Evolutionary conservation across 2,329 filamentous ascomycete species (phyloP), one percentile per base, ranked within the genome.

Genomic region (Aspergillus quadrilineatus): DNA sequence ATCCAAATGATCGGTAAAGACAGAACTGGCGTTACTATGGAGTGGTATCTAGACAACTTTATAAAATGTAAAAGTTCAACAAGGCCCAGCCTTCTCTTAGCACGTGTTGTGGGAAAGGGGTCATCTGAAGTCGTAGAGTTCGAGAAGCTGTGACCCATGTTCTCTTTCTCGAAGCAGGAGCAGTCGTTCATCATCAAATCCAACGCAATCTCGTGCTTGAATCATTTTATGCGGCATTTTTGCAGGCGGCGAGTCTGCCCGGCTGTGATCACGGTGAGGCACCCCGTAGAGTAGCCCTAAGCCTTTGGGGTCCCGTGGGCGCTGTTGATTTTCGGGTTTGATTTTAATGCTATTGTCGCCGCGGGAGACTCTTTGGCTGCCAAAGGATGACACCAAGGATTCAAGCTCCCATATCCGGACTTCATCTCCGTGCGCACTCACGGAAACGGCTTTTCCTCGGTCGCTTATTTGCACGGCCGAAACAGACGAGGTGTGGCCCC

Each of bases 151-250:
- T 39, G 82, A 81, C 1, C 89, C 89, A 28, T 83, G 78, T 28
- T 77, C 77, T 61, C 84, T 83, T 73, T 93, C 89, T 62, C 89
- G 87, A 50, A 96, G 78, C 42, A 96, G 85, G 59, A 96, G 87
- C n/a, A 96, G 89, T 76, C 91, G 91, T 73, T 96, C 90, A 43
- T 96, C 90, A 67, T 96, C 91, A 66, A 96, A 96, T 0, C 90
- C 90, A 7, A 96, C 85, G 84, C 89, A 93, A 50, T 81, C 80
- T 59, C 79, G 73, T 39, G 76, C 80, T 4, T 80, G 70, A 4
- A 75, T 72, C 12, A 77, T 61, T 45, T 78, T 74, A 41, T 71
- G 70, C 29, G 73, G 71, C 12, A 65, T 59, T 49, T 75, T 68
- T 6, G 72, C 63, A 52, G 75, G 63, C 32, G 6, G 70, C 6